A percentile compares a stretch with the other conserved stretches of the same genome.
Conservation (phyloP, 1,284 basidiomycete species). For the Meripilus lineatus region DNA sequence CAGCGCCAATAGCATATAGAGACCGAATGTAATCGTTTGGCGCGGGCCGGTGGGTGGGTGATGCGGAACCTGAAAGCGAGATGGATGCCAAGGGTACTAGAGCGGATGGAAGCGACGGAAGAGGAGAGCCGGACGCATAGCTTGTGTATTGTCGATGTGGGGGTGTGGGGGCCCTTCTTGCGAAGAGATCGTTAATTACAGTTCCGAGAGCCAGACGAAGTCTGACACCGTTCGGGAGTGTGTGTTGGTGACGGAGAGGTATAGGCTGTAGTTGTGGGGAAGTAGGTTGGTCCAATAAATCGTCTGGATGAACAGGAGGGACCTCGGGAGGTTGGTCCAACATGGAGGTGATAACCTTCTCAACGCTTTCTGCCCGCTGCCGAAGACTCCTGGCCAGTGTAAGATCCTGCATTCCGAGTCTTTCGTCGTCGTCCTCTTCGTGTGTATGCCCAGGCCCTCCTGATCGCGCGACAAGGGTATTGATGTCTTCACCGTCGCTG, state of each 20-base stretch:
- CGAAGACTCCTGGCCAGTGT: slow-evolving; percentile 55
- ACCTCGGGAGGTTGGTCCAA: slow-evolving; percentile 62
- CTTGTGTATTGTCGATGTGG: slow-evolving; percentile 12
- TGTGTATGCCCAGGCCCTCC: slow-evolving; percentile 47
- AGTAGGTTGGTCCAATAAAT: slow-evolving; percentile 39
- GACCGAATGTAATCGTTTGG: slow-evolving; percentile 41
- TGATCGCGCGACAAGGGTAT: slow-evolving; percentile 46
- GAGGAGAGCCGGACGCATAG: slow-evolving; percentile 14
- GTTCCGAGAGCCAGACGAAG: slow-evolving; percentile 66
- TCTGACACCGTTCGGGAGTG: slow-evolving; percentile 74
- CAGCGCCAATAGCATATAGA: slow-evolving; percentile 57
- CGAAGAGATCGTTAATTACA: slow-evolving; percentile 74
- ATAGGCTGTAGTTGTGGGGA: slow-evolving; percentile 36
- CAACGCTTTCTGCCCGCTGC: slow-evolving; percentile 69
- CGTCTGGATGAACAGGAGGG: slow-evolving; percentile 26
- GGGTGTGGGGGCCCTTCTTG: slow-evolving; percentile 53
- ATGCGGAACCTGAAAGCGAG: slow-evolving; percentile 20
- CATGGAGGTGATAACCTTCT: slow-evolving; percentile 76
- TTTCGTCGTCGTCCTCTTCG: slow-evolving; percentile 55
- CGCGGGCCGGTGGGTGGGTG: slow-evolving; percentile 18
- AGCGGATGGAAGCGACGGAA: slow-evolving; percentile 33
- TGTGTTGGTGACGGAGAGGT: slow-evolving; percentile 41
- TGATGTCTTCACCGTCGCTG: slow-evolving; percentile 60
- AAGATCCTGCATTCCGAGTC: slow-evolving; percentile 53
- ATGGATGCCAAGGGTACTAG: slow-evolving; percentile 34